Percentiles rank a stretch among this genome's conserved stretches.
Evolutionary conservation across 305 asterid genomes (phyloP).

Genomic region (Solanum hybrid): DNA sequence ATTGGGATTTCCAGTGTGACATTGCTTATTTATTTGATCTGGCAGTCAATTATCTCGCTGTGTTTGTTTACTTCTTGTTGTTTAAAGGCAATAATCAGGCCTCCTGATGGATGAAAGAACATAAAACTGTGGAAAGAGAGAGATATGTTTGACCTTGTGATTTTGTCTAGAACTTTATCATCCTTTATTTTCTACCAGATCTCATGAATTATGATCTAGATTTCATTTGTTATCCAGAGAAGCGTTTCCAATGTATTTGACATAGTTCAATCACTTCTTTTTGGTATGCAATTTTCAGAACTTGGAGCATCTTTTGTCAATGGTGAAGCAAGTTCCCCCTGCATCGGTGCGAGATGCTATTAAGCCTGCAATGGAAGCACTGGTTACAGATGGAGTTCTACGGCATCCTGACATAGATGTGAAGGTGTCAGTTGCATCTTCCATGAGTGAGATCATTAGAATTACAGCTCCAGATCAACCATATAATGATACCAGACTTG

Average conservation of each 20-base stretch:
- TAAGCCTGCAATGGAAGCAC: conserved; percentile 13
- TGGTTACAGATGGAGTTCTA: conserved; percentile 15
- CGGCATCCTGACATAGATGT: conserved; percentile 19
- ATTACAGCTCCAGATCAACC: conserved; percentile 11
- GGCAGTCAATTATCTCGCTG: neutral
- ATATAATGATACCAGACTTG: conserved; percentile 9
- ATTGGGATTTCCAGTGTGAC: neutral
- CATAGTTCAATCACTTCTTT: neutral
- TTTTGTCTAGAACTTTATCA: neutral
- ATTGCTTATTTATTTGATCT: neutral
- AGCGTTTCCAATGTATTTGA: neutral
- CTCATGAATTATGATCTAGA: neutral
- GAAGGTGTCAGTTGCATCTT: conserved; percentile 9
- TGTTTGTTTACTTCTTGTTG: neutral
- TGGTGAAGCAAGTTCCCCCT: neutral
- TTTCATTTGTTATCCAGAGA: neutral
- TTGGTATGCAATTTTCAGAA: conserved; percentile 10
- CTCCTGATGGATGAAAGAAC: neutral
- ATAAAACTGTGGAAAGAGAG: neutral
- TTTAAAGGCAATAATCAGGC: neutral
- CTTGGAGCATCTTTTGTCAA: neutral
- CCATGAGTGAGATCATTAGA: conserved; percentile 25
- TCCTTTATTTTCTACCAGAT: neutral
- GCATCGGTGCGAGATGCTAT: neutral
- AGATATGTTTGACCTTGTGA: neutral